Conservation (phyloP, 805 yeast species). For the Pichia ethanolica region DNA sequence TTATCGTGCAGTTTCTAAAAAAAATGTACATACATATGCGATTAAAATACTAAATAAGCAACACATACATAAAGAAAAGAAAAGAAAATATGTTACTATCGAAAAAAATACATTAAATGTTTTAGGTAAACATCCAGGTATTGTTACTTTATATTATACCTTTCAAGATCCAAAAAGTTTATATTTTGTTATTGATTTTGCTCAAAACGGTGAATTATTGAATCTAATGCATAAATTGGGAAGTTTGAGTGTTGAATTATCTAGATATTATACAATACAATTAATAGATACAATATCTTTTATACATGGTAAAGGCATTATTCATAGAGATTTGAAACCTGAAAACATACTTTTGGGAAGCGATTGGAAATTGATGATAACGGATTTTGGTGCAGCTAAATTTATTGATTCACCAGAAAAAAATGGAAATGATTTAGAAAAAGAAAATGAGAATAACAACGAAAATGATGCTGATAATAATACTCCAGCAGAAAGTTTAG, state of each 20-base stretch:
- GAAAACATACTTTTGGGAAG: conserved; percentile 82
- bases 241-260: conserved; percentile 63
- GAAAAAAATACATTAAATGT: conserved; percentile 86
- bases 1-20: conserved; percentile 72
- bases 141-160: conserved; percentile 84
- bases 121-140: conserved; percentile 90
- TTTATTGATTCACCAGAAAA: conserved; percentile 35
- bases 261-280: conserved; percentile 78
- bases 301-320: conserved; percentile 83
- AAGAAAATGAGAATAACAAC: conserved; percentile 1
- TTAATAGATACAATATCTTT: conserved; percentile 84
- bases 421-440: background rate
- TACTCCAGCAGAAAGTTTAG: conserved; percentile 28
- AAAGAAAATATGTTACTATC: conserved; percentile 91
- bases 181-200: conserved; percentile 89
- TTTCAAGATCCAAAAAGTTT: conserved; percentile 86
- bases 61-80: conserved; percentile 90
- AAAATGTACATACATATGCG: conserved; percentile 73
- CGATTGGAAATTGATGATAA: conserved; percentile 82
- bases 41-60: conserved; percentile 85
- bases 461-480: no score
- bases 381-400: conserved; percentile 98
- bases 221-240: conserved; percentile 73
- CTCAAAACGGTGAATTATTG: conserved; percentile 90
- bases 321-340: conserved; percentile 92